Evolutionary conservation across 208 protist species (phyloP).

Genomic region (Acanthamoeba healyi): DNA sequence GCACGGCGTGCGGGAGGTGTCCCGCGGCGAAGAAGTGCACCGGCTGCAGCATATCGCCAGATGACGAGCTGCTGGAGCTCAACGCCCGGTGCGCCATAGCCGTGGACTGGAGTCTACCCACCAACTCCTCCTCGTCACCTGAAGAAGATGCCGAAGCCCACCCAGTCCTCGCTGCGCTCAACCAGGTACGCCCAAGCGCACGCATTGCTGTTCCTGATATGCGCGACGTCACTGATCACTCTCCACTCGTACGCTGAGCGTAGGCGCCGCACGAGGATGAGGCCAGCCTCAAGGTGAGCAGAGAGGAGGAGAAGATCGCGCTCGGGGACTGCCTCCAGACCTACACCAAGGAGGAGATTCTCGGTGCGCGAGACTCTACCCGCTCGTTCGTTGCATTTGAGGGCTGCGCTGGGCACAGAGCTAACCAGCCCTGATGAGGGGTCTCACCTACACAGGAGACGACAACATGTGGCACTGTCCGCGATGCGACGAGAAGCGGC

Average conservation of each 20-base stretch:
- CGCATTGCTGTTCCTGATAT: no score
- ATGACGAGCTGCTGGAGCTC: conserved; percentile 24
- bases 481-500: neutral
- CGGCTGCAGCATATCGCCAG: neutral
- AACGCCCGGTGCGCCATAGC: conserved; percentile 34
- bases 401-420: no score
- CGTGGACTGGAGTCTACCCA: neutral
- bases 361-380: neutral
- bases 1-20: neutral
- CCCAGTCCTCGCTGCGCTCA: neutral
- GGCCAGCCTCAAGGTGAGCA: neutral
- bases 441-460: conserved; percentile 2
- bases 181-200: neutral
- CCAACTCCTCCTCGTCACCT: neutral
- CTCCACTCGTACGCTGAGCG: neutral
- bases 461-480: conserved; percentile 63
- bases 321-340: conserved; percentile 32
- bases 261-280: neutral
- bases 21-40: neutral
- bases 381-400: neutral
- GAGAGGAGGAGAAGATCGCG: conserved; percentile 59
- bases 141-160: neutral
- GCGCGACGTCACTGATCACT: neutral
- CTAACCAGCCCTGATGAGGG: no score
- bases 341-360: neutral